phyloP scores from a whole-genome alignment of 1,139 yeast species.

The Saccharomycopsis hybrid region DNA sequence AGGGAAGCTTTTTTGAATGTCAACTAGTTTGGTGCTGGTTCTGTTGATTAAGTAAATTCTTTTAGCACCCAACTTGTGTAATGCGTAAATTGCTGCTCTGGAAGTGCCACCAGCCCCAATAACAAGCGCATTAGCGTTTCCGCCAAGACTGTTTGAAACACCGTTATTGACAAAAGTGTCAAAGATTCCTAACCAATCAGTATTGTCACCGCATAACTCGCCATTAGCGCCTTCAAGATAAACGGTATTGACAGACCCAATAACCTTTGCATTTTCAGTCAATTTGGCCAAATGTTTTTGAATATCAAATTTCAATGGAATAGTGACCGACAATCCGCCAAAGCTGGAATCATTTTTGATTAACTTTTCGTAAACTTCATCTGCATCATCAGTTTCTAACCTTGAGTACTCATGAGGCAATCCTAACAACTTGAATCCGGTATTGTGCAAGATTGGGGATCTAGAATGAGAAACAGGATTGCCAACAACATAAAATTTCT shows the following conservation, averaged over 20 bases:
- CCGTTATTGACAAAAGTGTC: slow-evolving; percentile 61
- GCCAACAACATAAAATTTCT: slow-evolving; percentile 75
- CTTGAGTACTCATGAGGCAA: slow-evolving; percentile 69
- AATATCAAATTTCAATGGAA: slow-evolving; percentile 80
- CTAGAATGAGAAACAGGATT: slow-evolving; percentile 79
- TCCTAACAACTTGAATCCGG: slow-evolving; percentile 65
- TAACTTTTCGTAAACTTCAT: slow-evolving; percentile 39
- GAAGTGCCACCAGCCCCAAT: slow-evolving; percentile 98
- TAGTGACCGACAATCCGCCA: slow-evolving; percentile 90
- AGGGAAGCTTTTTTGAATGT: slow-evolving; percentile 58
- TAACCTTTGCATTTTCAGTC: slow-evolving; percentile 63
- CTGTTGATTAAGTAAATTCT: slow-evolving; percentile 79
- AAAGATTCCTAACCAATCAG: slow-evolving; percentile 91
- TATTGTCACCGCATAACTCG: slow-evolving; percentile 73
- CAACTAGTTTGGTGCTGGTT: slow-evolving; percentile 58
- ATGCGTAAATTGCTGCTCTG: slow-evolving; percentile 88
- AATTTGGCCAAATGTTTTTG: slow-evolving; percentile 57
- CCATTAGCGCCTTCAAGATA: slow-evolving; percentile 46
- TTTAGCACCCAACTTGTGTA: slow-evolving; percentile 69
- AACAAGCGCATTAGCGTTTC: slow-evolving; percentile 51
- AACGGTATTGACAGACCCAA: slow-evolving; percentile 94
- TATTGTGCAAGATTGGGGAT: slow-evolving; percentile 79
- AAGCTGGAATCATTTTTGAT: slow-evolving; percentile 45
- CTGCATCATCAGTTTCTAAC: slow-evolving; percentile 63
- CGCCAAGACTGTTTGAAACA: slow-evolving; percentile 35